Evolutionary conservation across 2,329 filamentous ascomycete genomes (phyloP).

Genomic region (Keithomyces neogunnii): DNA sequence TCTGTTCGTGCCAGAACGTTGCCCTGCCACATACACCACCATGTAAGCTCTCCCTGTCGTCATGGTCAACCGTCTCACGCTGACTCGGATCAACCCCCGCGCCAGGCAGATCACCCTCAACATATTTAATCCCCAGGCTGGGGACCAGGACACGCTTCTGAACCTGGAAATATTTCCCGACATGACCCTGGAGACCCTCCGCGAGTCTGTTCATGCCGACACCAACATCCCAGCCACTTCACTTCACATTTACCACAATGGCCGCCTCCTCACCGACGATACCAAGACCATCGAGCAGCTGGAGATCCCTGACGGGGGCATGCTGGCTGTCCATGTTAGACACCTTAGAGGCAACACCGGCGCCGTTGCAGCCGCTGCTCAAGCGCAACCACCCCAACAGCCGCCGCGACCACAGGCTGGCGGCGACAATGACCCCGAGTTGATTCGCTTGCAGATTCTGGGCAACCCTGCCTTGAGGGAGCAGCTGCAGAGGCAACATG

Average conservation of each 20-base stretch:
- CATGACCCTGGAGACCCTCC: conserved; percentile 77
- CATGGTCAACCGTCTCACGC: background rate
- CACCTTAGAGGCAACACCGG: conserved; percentile 42
- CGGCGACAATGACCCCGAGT: conserved; percentile 61
- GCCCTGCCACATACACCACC: background rate
- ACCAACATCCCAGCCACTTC: conserved; percentile 60
- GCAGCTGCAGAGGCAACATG: conserved; percentile 63
- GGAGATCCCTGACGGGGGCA: conserved; percentile 77
- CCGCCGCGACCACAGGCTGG: conserved; percentile 23
- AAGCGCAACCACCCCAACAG: conserved; percentile 19
- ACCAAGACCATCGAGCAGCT: conserved; percentile 74
- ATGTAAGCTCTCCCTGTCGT: background rate
- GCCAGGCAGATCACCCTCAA: conserved; percentile 79
- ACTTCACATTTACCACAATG: conserved; percentile 88
- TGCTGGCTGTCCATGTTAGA: conserved; percentile 79
- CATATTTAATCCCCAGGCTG: conserved; percentile 65
- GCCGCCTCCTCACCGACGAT: conserved; percentile 68
- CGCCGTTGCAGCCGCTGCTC: conserved; percentile 6
- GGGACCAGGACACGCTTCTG: conserved; percentile 64
- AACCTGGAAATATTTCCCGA: conserved; percentile 74
- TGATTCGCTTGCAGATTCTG: conserved; percentile 72
- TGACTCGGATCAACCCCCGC: conserved; percentile 2
- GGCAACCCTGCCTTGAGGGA: conserved; percentile 66
- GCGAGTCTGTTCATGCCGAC: conserved; percentile 81
- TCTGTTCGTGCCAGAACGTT: background rate